Evolutionary conservation across 2,329 filamentous ascomycete genomes (phyloP), one percentile per base, ranked within the genome.

Genomic region (Gaeumannomyces tritici): DNA sequence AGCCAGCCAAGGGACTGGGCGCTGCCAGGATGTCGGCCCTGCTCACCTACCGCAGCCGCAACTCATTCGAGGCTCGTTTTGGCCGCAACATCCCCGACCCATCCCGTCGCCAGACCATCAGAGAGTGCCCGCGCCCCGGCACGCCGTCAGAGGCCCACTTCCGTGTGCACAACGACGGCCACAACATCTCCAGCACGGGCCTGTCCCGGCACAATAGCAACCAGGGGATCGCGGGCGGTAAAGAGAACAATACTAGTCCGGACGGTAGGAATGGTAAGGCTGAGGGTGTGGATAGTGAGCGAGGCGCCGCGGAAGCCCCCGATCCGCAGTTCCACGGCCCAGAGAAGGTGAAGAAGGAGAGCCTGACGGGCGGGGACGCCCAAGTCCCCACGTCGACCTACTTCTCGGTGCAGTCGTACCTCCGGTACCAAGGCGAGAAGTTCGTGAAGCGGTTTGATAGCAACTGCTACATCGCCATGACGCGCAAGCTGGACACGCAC

Each of bases 401-500:
- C 76, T 99, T 98, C 76, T 98, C 95, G 0, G 95, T 95, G 0
- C 95, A 99, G 74, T 97, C 93, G 0, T 99, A 99, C 75, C 84
- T 99, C 56, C 89, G 95, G 26, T 99, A 99, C 75, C 95, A 99
- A 76, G 93, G 92, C 62, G 85, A 89, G 69, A 99, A 99, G 75
- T 99, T 99, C 70, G 95, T 98, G 69, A 92, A 90, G 74, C 89
- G 95, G 12, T 99, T 98, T 74, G 95, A 99, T 75, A 91, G 92
- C 70, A 99, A 99, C 74, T 99, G 95, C 78, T 99, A 99, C 78
- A 98, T 99, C 68, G 93, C 95, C 67, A 97, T 99, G 75, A 98
- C 95, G 5, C 89, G 95, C 70, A 99, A 99, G 76, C 84, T 99
- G 21, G 95, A 99, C 73, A 98, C 95, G 0, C 95, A 99, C 74